Evolutionary conservation across 2,329 filamentous ascomycete genomes (phyloP).

Genomic region (Diaporthe citrichinensis): DNA sequence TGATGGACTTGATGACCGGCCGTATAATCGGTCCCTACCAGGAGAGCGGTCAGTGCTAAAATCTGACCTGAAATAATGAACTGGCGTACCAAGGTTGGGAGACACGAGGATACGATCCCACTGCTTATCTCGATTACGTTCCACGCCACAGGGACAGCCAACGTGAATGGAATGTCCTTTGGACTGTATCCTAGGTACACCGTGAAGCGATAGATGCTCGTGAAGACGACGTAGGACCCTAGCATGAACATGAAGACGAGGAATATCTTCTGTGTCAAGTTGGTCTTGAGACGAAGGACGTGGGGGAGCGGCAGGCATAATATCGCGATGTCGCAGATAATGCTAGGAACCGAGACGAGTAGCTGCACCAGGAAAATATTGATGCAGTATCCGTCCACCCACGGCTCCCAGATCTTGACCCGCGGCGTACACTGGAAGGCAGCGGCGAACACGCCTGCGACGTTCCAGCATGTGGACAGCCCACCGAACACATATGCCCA

Average conservation of each 20-base stretch:
- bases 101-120: constrained; percentile 34
- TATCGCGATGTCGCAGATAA: constrained; percentile 33
- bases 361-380: constrained; percentile 34
- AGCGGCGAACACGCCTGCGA: constrained; percentile 36
- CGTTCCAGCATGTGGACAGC: constrained; percentile 34
- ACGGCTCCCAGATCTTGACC: constrained; percentile 37
- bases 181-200: constrained; percentile 26
- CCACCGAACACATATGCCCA: constrained; percentile 34
- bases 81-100: constrained; percentile 18
- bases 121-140: constrained; percentile 38
- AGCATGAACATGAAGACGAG: constrained; percentile 37
- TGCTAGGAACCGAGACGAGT: constrained; percentile 32
- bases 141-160: constrained; percentile 44
- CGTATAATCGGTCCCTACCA: constrained; percentile 27
- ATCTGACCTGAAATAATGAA: neutral
- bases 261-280: constrained; percentile 34
- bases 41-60: neutral
- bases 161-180: constrained; percentile 17
- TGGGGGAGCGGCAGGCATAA: constrained; percentile 35
- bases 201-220: constrained; percentile 33
- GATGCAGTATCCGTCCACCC: constrained; percentile 35
- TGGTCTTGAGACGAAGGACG: constrained; percentile 33
- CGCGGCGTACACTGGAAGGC: constrained; percentile 33
- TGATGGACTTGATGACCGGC: constrained; percentile 31
- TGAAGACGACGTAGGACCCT: constrained; percentile 36